Evolutionary conservation across 257 asterid species (phyloP).

Genomic region (Osmanthus fragrans): DNA sequence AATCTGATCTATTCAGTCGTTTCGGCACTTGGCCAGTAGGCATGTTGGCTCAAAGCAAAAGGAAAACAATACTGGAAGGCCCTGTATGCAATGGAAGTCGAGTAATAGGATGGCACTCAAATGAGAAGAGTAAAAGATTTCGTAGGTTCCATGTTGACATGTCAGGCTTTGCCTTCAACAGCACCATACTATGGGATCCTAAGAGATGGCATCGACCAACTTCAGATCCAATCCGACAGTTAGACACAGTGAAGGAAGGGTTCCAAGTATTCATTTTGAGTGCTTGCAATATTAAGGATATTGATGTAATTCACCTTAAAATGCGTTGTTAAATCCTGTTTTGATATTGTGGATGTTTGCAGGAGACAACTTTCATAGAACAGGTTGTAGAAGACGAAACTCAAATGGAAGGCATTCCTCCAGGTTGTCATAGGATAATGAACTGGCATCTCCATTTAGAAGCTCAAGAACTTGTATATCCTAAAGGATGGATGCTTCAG

Average conservation of each 20-base stretch:
- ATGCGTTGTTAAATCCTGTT: conserved; percentile 1
- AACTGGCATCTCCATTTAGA: conserved; percentile 90
- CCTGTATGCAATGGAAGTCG: conserved; percentile 89
- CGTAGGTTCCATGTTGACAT: conserved; percentile 95
- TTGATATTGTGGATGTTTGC: conserved; percentile 29
- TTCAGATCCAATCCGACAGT: conserved; percentile 70
- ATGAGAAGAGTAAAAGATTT: conserved; percentile 84
- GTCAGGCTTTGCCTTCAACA: conserved; percentile 98
- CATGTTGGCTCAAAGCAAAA: conserved; percentile 83
- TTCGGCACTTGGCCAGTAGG: conserved; percentile 99
- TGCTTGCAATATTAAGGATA: background rate
- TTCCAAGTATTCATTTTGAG: conserved; percentile 60
- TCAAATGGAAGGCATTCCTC: conserved; percentile 90
- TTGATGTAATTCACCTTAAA: background rate
- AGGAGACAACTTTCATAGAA: conserved; percentile 93
- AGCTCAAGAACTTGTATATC: conserved; percentile 51
- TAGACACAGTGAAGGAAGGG: conserved; percentile 88
- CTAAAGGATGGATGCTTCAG: conserved; percentile 74
- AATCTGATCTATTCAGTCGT: conserved; percentile 50
- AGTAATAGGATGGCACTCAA: conserved; percentile 97
- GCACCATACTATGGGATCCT: conserved; percentile 93
- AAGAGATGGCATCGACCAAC: conserved; percentile 78
- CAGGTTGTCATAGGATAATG: conserved; percentile 56
- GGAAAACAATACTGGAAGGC: conserved; percentile 79
- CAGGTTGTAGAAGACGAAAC: conserved; percentile 92